Evolutionary conservation across 257 asterid species (phyloP).

Genomic region (Plantago ovata): DNA sequence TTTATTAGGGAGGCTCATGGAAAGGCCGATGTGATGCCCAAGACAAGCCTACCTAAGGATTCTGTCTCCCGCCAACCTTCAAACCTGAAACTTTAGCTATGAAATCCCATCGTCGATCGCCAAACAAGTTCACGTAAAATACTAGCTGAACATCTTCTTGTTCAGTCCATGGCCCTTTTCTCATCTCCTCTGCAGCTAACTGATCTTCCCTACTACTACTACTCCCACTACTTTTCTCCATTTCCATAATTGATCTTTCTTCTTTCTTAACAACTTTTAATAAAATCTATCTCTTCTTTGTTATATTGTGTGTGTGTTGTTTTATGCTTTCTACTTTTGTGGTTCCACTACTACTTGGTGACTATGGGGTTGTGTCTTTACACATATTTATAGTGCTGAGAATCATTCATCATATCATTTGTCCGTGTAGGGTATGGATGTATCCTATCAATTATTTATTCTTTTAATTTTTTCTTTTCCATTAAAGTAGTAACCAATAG

Average conservation of each 20-base stretch:
- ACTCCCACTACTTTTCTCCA: constrained; percentile 31
- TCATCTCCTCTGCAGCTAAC: constrained; percentile 23
- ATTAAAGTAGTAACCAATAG: background rate
- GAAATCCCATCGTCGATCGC: constrained; percentile 97
- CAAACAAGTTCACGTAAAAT: constrained; percentile 79
- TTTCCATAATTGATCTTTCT: background rate
- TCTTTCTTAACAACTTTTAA: background rate
- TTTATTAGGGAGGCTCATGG: constrained; percentile 23
- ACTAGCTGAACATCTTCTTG: constrained; percentile 77
- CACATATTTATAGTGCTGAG: background rate
- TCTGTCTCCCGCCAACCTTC: constrained; percentile 97
- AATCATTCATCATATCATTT: constrained; percentile 5
- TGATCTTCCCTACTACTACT: background rate
- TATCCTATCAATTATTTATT: background rate
- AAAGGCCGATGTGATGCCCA: constrained; percentile 46
- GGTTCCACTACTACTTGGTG: constrained; percentile 4
- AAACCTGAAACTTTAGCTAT: constrained; percentile 98
- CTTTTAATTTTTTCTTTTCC: background rate
- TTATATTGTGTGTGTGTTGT: background rate
- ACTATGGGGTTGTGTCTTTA: background rate
- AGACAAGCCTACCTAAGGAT: constrained; percentile 73
- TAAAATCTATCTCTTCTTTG: background rate
- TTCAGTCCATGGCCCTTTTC: constrained; percentile 95
- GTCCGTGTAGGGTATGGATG: background rate
- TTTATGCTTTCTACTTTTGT: background rate